Evolutionary conservation across 1,139 yeast genomes (phyloP).

Genomic region (Hemisphaericaspora xylofermentans): DNA sequence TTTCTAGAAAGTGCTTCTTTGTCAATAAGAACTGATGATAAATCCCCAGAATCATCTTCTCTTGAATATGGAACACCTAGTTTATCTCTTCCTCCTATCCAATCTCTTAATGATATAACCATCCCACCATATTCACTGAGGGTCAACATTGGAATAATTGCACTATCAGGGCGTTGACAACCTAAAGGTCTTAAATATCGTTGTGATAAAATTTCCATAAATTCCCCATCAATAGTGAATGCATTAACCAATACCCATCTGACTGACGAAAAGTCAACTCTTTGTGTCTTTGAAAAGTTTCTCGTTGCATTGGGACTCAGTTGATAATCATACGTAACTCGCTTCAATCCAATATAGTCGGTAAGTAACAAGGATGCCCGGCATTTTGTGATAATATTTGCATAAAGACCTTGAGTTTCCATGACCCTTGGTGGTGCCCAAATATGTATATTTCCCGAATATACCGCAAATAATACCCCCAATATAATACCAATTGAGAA

Average conservation of each 20-base stretch:
- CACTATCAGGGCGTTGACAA: slow-evolving; percentile 70
- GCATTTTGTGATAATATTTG: slow-evolving; percentile 70
- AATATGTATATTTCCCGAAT: slow-evolving; percentile 76
- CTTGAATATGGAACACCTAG: slow-evolving; percentile 45
- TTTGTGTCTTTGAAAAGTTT: slow-evolving; percentile 71
- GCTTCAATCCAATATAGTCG: slow-evolving; percentile 87
- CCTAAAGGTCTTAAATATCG: slow-evolving; percentile 92
- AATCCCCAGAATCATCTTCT: slow-evolving; percentile 34
- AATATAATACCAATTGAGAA: slow-evolving; percentile 85
- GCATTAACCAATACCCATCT: slow-evolving; percentile 92
- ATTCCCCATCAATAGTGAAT: slow-evolving; percentile 91
- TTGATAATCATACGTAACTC: slow-evolving; percentile 91
- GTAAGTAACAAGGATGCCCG: slow-evolving; percentile 74
- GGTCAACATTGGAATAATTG: slow-evolving; percentile 87
- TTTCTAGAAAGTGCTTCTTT: slow-evolving; percentile 80
- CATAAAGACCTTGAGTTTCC: slow-evolving; percentile 85
- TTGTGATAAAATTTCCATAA: slow-evolving; percentile 85
- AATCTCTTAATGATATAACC: slow-evolving; percentile 88
- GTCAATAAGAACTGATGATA: slow-evolving; percentile 76
- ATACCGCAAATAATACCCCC: slow-evolving; percentile 78
- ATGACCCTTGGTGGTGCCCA: slow-evolving; percentile 79
- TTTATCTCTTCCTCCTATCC: slow-evolving; percentile 72
- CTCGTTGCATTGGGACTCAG: slow-evolving; percentile 85
- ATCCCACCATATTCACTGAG: slow-evolving; percentile 95
- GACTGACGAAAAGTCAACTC: slow-evolving; percentile 76